Evolutionary conservation across 495 filamentous ascomycete species (phyloP), one percentile per base, ranked within the genome.

Genomic region (Bacidia gigantensis): DNA sequence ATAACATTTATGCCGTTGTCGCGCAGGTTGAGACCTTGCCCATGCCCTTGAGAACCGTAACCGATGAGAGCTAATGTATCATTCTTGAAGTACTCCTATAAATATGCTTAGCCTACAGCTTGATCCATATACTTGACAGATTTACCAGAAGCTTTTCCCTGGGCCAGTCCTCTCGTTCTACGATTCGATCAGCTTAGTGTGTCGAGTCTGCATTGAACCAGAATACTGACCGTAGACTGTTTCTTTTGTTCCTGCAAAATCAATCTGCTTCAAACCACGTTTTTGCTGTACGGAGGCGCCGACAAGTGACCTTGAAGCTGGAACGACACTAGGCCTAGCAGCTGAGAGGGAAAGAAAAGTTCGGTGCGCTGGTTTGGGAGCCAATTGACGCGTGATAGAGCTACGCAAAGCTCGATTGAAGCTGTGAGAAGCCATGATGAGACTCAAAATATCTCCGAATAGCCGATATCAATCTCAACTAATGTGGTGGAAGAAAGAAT

Each of bases 1-100:
- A 98, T 96, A 67, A 98, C 92, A 67, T 96, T 96, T 53, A 98
- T 78, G 64, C 92, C 92, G 75, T 98, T 93, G 80, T 98, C 92
- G 69, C 92, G 89, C 62, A 97, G 81, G 78, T 98, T 98, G 58
- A 98, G 84, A 66, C 93, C 93, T 76, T 98, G 92, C 60, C 93
- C 92, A 74, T 98, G 92, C 59, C 92, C 83, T 76, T 98, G 92
- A 59, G 93, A 97, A 62, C 92, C 92, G 75, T 98, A 98, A 67
- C 92, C 92, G 69, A 98, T 98, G 62, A 98, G 84, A 56, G 93
- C 92, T 63, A 98, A 87, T 64, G 89, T 97, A 67, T 98, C 92
- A 73, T 97, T 82, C 82, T 97, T 97, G 85, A 98, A 97, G 81
- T 87, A 98, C 45, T 95, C 87, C 83, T 95, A 58, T 7, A 7